Evolutionary conservation across 2,329 filamentous ascomycete genomes (phyloP).

Genomic region (Hymenoscyphus fraxineus): DNA sequence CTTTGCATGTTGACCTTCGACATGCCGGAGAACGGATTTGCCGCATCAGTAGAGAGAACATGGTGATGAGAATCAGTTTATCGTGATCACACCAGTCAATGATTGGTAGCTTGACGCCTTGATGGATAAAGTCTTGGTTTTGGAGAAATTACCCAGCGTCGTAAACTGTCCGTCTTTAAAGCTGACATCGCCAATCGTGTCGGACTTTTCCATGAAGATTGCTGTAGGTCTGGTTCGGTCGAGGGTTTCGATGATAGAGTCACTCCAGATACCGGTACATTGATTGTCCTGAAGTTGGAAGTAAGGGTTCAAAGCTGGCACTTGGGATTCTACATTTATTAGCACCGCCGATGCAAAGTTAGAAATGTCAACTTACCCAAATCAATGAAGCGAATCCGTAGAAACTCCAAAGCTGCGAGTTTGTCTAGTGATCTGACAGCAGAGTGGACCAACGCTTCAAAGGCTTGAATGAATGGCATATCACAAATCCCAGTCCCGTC

Average conservation of each 20-base stretch:
- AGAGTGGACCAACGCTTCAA: constrained; percentile 64
- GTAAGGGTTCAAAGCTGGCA: constrained; percentile 69
- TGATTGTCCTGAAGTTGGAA: constrained; percentile 59
- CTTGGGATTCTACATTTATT: constrained; percentile 56
- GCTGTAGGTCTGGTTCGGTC: constrained; percentile 54
- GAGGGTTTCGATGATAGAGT: constrained; percentile 60
- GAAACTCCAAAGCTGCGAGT: constrained; percentile 56
- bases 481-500: constrained; percentile 70
- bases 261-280: constrained; percentile 71
- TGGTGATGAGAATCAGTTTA: constrained; percentile 16
- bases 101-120: constrained; percentile 30
- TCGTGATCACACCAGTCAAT: constrained; percentile 30
- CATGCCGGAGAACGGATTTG: too few relatives aligned
- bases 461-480: constrained; percentile 66
- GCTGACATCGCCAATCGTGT: constrained; percentile 58
- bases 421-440: constrained; percentile 58
- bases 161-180: constrained; percentile 54
- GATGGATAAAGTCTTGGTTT: constrained; percentile 29
- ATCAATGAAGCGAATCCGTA: constrained; percentile 73
- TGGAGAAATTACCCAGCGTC: constrained; percentile 25
- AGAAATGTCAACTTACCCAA: constrained; percentile 46
- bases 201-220: constrained; percentile 58
- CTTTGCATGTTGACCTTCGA: too few relatives aligned
- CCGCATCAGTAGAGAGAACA: too few relatives aligned
- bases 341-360: constrained; percentile 5